A percentile compares a stretch with the other conserved stretches of the same genome.
Conservation (phyloP, 306 rosid genomes). For the Dryas drummondii region DNA sequence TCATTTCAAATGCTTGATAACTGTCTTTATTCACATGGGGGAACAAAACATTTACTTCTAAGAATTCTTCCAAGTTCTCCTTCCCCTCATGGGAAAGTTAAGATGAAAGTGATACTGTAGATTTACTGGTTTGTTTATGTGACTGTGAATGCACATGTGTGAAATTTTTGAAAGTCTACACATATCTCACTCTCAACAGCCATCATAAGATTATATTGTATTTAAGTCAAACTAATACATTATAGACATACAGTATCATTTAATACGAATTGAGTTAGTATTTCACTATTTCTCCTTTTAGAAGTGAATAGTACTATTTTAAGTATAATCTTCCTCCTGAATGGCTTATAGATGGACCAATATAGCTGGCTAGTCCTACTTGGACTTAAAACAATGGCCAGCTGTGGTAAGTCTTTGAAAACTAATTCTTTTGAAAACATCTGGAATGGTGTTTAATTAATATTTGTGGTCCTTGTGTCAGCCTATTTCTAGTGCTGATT, state of each 20-base stretch:
- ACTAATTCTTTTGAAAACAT: background rate
- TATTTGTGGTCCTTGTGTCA: background rate
- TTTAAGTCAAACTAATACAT: too few species aligned
- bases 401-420: background rate
- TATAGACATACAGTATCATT: too few species aligned
- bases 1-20: background rate
- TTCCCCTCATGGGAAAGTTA: background rate
- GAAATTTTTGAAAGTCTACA: too few species aligned
- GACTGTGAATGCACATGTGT: too few species aligned
- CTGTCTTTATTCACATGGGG: background rate
- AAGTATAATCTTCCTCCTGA: background rate
- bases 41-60: background rate
- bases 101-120: too few species aligned
- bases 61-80: background rate
- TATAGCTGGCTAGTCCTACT: background rate
- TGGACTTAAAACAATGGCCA: background rate
- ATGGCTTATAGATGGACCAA: background rate
- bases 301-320: too few species aligned
- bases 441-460: background rate
- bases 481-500: background rate
- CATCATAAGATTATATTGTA: background rate
- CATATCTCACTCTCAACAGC: too few species aligned
- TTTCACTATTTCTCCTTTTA: background rate
- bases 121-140: too few species aligned
- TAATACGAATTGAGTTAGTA: too few species aligned